Percentiles rank a stretch among this genome's conserved stretches.
Conservation (phyloP, 1,284 basidiomycete genomes). For the Cutaneotrichosporon sp. region DNA sequence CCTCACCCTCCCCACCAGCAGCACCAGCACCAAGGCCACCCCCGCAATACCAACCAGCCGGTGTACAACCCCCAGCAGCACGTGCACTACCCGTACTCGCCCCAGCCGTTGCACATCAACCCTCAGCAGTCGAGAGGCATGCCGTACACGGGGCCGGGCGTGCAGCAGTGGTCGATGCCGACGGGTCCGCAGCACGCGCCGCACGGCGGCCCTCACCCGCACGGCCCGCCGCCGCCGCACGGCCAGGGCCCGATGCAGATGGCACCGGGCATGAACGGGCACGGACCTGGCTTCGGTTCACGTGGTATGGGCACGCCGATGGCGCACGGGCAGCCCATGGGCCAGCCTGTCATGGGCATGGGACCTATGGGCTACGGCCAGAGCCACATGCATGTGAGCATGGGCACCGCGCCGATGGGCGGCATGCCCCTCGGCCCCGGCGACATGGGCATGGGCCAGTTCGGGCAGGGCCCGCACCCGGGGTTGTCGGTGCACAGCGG, state of each 20-base stretch:
- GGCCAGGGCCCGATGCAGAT: slow-evolving; percentile 33
- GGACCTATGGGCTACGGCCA: slow-evolving; percentile 31
- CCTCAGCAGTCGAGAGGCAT: slow-evolving; percentile 41
- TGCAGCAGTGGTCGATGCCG: slow-evolving; percentile 36
- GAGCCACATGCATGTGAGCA: slow-evolving; percentile 44
- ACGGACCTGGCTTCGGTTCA: slow-evolving; percentile 20
- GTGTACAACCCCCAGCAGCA: slow-evolving; percentile 51
- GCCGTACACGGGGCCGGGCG: slow-evolving; percentile 45
- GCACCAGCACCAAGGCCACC: slow-evolving; percentile 23
- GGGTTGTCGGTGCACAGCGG: slow-evolving; percentile 47
- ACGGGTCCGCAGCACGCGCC: slow-evolving; percentile 17
- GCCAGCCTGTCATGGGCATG: slow-evolving; percentile 29
- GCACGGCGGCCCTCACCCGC: slow-evolving; percentile 16
- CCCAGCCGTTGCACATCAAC: slow-evolving; percentile 46
- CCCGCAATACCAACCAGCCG: slow-evolving; percentile 29
- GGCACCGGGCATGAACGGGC: slow-evolving; percentile 34
- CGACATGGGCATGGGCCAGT: slow-evolving; percentile 39
- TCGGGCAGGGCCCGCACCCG: slow-evolving; percentile 40
- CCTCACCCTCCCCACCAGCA: slow-evolving; percentile 23
- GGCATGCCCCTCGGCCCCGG: slow-evolving; percentile 24
- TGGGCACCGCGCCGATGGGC: slow-evolving; percentile 41
- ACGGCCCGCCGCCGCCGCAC: slow-evolving; percentile 26
- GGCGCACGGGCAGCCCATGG: slow-evolving; percentile 28
- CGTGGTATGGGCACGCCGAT: slow-evolving; percentile 29
- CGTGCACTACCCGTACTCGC: slow-evolving; percentile 48